Evolutionary conservation across 306 rosid species (phyloP).

Genomic region (Sicyos baderoa): DNA sequence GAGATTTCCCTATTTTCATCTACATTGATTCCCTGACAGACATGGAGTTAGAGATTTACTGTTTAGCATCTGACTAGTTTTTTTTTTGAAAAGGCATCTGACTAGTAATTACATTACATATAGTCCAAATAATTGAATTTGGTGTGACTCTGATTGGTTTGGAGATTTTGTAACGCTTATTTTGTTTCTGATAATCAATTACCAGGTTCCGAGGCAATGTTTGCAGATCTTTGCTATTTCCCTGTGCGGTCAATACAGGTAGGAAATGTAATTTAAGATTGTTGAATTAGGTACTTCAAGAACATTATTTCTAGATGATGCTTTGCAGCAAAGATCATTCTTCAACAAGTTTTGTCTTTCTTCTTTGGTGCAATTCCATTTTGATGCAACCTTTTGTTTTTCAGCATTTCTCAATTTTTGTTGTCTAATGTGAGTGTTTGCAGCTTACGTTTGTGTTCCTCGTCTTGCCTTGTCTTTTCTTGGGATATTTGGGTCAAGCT

Average conservation of each 20-base stretch:
- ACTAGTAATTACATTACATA: constrained; percentile 8
- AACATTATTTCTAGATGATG: constrained; percentile 8
- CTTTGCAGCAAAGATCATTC: too few relatives aligned
- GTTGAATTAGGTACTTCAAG: neutral
- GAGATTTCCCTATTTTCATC: neutral
- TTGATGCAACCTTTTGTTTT: constrained; percentile 12
- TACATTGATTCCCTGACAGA: neutral
- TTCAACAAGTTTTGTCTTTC: too few relatives aligned
- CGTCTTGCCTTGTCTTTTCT: constrained; percentile 78
- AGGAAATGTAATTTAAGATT: constrained; percentile 20
- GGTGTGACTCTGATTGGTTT: neutral
- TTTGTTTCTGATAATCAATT: constrained; percentile 16
- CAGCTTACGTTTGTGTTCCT: constrained; percentile 94
- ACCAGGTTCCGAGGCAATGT: constrained; percentile 99
- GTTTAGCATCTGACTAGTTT: neutral
- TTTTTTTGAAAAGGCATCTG: neutral
- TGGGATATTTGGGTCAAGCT: constrained; percentile 99
- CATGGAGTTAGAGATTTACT: neutral
- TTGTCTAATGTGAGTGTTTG: constrained; percentile 27
- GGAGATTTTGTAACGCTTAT: constrained; percentile 16
- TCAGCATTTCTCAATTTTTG: neutral
- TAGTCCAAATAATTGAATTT: neutral
- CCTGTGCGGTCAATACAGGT: constrained; percentile 95
- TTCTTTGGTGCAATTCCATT: too few relatives aligned
- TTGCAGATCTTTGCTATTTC: constrained; percentile 96